Percentiles rank a stretch among this genome's conserved stretches.
These are phyloP conservation scores for Diatrype stigma DNA, from an alignment of 2,329 filamentous ascomycete genomes.

Conservation along the genomic window DNA sequence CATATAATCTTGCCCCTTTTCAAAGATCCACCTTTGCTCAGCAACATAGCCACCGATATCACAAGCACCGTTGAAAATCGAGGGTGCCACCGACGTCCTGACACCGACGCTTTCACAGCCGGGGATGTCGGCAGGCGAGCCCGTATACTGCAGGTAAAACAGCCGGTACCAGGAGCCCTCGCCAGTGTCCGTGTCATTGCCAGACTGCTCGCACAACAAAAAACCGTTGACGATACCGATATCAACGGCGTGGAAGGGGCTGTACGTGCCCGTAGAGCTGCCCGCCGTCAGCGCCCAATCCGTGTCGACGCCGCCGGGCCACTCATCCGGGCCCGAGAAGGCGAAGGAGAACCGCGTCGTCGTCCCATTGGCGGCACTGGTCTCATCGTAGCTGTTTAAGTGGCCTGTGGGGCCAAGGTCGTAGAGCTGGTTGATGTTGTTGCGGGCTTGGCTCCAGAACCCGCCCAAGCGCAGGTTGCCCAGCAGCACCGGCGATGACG, in stretches of 20 bases:
- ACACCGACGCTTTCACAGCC: constrained; percentile 16
- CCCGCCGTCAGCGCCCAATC: constrained; percentile 12
- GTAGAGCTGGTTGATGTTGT: constrained; percentile 12
- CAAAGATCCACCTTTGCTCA: too few species aligned
- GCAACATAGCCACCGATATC: constrained; percentile 12
- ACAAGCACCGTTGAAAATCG: constrained; percentile 16
- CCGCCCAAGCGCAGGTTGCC: constrained; percentile 9
- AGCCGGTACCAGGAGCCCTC: constrained; percentile 16
- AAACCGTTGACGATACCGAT: constrained; percentile 12
- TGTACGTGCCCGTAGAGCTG: constrained; percentile 9
- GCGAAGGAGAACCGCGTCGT: constrained; percentile 12
- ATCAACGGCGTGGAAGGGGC: constrained; percentile 8
- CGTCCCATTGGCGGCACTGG: too few species aligned
- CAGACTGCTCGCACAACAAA: constrained; percentile 11
- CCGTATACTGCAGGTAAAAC: constrained; percentile 11
- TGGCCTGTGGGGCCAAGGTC: constrained; percentile 15
- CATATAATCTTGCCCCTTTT: too few species aligned
- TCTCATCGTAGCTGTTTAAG: constrained; percentile 15
- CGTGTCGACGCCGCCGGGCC: constrained; percentile 12
- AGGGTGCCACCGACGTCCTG: constrained; percentile 14
- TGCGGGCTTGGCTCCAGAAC: constrained; percentile 10
- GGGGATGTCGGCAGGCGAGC: constrained; percentile 5
- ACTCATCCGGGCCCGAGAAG: constrained; percentile 14
- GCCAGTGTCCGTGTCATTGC: constrained; percentile 11
- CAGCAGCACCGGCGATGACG: constrained; percentile 13